Conservation (phyloP, 805 yeast genomes). For the Schwanniomyces polymorphus region DNA sequence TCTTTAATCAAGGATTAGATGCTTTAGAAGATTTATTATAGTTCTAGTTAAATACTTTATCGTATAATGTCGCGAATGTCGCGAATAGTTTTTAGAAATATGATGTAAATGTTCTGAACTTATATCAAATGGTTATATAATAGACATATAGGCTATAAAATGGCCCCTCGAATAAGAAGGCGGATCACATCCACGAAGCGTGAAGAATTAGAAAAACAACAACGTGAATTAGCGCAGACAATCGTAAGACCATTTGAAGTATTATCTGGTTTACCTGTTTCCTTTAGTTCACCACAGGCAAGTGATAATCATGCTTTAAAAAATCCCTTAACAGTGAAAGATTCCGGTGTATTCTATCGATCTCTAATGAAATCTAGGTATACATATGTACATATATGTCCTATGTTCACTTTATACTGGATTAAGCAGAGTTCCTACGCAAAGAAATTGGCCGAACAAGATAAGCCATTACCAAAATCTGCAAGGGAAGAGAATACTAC, state of each 20-base stretch:
- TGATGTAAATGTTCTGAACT: not conserved
- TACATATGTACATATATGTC: slow-evolving; percentile 54
- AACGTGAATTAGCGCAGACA: slow-evolving; percentile 30
- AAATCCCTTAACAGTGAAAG: slow-evolving; percentile 68
- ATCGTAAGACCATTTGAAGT: slow-evolving; percentile 65
- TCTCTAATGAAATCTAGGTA: slow-evolving; percentile 74
- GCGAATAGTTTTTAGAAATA: not conserved
- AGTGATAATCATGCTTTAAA: slow-evolving; percentile 50
- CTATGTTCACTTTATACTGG: slow-evolving; percentile 82
- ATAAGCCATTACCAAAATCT: slow-evolving; percentile 33
- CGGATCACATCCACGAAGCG: slow-evolving; percentile 42
- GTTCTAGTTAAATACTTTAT: not conserved
- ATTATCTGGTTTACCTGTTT: slow-evolving; percentile 66
- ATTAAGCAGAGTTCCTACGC: slow-evolving; percentile 62
- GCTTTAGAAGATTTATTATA: slow-evolving; percentile 28
- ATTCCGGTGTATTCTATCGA: slow-evolving; percentile 68
- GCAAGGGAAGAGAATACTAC: slow-evolving; percentile 13
- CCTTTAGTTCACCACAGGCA: slow-evolving; percentile 63
- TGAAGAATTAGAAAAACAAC: slow-evolving; percentile 44
- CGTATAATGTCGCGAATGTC: slow-evolving; percentile 1
- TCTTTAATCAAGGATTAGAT: slow-evolving; percentile 42
- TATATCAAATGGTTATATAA: not conserved
- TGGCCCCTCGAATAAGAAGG: slow-evolving; percentile 46
- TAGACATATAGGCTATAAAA: slow-evolving; percentile 7
- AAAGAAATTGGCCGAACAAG: slow-evolving; percentile 41